Conservation (phyloP, 2,329 filamentous ascomycete species). For the Drechslerella dactyloides region DNA sequence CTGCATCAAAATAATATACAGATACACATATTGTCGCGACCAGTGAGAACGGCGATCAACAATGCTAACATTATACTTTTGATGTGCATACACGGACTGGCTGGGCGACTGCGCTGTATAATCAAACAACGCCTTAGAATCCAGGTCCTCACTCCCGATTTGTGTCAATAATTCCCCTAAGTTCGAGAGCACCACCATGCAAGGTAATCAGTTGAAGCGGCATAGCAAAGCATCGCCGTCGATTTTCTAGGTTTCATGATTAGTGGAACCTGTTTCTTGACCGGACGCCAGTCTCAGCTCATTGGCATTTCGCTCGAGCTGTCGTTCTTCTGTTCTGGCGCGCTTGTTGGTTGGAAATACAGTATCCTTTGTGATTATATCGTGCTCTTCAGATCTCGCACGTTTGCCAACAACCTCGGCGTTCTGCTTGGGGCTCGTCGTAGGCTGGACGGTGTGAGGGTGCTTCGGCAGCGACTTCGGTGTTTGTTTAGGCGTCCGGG, state of each 20-base stretch:
- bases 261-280: conserved; percentile 60
- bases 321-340: conserved; percentile 40
- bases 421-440: conserved; percentile 36
- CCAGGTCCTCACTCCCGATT: no score
- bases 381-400: conserved; percentile 47
- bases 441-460: conserved; percentile 54
- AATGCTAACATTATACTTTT: no score
- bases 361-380: conserved; percentile 30
- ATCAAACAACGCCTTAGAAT: no score
- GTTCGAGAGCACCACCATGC: no score
- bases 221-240: not conserved
- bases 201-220: no score
- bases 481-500: conserved; percentile 32
- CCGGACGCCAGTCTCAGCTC: conserved; percentile 1
- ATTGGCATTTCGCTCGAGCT: conserved; percentile 1
- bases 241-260: conserved; percentile 72
- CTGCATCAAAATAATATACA: no score
- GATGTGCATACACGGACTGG: no score
- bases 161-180: no score
- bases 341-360: conserved; percentile 33
- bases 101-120: no score
- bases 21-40: no score
- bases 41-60: no score
- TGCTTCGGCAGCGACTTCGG: conserved; percentile 51
- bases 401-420: conserved; percentile 9